A percentile compares a stretch with the other conserved stretches of the same genome.
These are phyloP conservation scores for Carallia brachiata DNA, from an alignment of 345 rosid species.

Conservation along the genomic window DNA sequence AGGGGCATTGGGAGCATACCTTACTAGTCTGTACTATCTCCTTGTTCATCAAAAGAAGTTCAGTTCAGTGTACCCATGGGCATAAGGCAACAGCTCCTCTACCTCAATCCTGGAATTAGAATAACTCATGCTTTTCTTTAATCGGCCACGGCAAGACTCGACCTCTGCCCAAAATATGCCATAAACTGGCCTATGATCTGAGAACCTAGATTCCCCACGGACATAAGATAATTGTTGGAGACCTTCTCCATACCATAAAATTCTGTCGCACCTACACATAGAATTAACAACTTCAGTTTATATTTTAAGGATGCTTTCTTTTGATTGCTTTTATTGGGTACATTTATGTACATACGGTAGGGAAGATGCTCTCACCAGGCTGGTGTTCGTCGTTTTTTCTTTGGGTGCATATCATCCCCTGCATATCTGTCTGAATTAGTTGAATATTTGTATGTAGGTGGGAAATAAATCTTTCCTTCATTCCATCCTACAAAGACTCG, in stretches of 20 bases:
- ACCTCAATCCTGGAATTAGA: neutral
- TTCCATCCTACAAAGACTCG: conserved; percentile 88
- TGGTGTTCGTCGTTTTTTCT: conserved; percentile 97
- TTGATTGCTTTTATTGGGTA: too few relatives aligned
- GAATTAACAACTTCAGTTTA: neutral
- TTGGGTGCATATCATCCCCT: conserved; percentile 85
- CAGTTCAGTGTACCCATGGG: conserved; percentile 89
- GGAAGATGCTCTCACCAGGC: conserved; percentile 66
- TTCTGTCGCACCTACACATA: conserved; percentile 74
- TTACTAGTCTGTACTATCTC: conserved; percentile 1
- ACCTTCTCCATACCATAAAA: conserved; percentile 96
- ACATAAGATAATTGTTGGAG: conserved; percentile 85
- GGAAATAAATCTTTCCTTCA: conserved; percentile 95
- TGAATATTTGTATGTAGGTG: conserved; percentile 98
- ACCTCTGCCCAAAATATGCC: neutral
- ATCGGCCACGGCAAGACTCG: neutral
- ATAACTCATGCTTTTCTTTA: neutral
- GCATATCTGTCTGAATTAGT: conserved; percentile 94
- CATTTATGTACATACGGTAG: neutral
- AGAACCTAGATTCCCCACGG: conserved; percentile 73
- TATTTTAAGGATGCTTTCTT: neutral
- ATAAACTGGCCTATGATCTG: neutral
- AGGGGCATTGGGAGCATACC: conserved; percentile 14
- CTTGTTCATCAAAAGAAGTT: conserved; percentile 62
- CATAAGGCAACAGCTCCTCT: conserved; percentile 25